Evolutionary conservation across 805 yeast genomes (phyloP).

Genomic region (Kregervanrija delftensis): DNA sequence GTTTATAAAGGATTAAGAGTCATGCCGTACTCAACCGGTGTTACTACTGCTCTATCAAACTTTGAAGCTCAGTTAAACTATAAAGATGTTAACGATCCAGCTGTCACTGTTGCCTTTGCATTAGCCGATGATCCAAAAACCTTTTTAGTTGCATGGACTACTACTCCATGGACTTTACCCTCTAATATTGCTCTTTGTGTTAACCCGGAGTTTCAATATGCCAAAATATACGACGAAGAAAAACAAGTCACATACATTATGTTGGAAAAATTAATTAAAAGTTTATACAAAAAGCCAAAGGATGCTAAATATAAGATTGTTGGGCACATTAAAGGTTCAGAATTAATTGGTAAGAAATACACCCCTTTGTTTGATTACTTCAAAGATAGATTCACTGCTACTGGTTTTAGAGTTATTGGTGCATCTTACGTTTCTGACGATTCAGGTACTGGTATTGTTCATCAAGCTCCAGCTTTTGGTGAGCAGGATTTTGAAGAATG

Average conservation of each 20-base stretch:
- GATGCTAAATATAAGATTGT: slow-evolving; percentile 80
- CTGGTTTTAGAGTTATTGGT: slow-evolving; percentile 75
- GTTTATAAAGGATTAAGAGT: slow-evolving; percentile 95
- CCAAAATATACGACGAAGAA: slow-evolving; percentile 87
- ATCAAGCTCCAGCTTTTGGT: slow-evolving; percentile 98
- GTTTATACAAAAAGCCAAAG: slow-evolving; percentile 91
- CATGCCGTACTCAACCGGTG: slow-evolving; percentile 98
- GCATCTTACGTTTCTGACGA: slow-evolving; percentile 86
- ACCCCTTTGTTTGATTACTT: slow-evolving; percentile 82
- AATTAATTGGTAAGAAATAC: slow-evolving; percentile 73
- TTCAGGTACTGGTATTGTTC: slow-evolving; percentile 98
- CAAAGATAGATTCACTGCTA: slow-evolving; percentile 62
- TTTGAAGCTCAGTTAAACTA: slow-evolving; percentile 98
- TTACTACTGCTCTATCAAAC: slow-evolving; percentile 92
- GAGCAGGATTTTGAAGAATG: slow-evolving; percentile 93
- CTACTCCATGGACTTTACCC: slow-evolving; percentile 99
- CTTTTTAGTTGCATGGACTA: slow-evolving; percentile 93
- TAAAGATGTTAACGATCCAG: slow-evolving; percentile 96
- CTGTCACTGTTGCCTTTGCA: slow-evolving; percentile 87
- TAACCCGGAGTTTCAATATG: slow-evolving; percentile 83
- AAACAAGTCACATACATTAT: slow-evolving; percentile 75
- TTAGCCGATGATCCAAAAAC: slow-evolving; percentile 75
- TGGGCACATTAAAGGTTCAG: slow-evolving; percentile 73
- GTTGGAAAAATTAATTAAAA: slow-evolving; percentile 72
- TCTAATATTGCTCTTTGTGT: slow-evolving; percentile 90